A percentile compares a stretch with the other conserved stretches of the same genome.
Evolutionary conservation across 169 alveolate genomes (phyloP).

Genomic region (Plasmodium cynomolgi): DNA sequence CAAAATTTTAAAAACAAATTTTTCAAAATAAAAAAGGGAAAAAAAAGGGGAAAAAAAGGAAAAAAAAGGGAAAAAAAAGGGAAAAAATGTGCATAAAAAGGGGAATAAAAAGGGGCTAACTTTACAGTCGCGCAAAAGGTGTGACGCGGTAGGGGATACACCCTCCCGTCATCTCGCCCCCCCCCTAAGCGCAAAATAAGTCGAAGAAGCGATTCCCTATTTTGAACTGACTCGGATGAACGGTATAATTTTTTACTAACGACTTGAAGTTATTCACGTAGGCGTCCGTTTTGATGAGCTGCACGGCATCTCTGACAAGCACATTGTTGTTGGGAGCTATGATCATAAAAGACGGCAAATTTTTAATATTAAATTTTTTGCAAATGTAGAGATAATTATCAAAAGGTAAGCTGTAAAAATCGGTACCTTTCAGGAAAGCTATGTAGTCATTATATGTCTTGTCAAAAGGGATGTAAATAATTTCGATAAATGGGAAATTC

Average conservation of each 20-base stretch:
- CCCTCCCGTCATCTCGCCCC: not conserved
- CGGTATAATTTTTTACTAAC: constrained; percentile 24
- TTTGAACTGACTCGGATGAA: constrained; percentile 28
- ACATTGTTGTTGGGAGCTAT: constrained; percentile 44
- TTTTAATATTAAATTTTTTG: constrained; percentile 38
- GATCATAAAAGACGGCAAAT: constrained; percentile 52
- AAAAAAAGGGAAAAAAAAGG: not conserved
- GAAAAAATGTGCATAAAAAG: not conserved
- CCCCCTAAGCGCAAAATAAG: constrained; percentile 9
- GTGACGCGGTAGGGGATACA: not conserved
- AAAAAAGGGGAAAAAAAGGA: not conserved
- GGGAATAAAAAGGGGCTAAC: not conserved
- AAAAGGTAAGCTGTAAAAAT: constrained; percentile 61
- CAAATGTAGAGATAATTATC: constrained; percentile 59
- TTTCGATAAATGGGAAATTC: constrained; percentile 45
- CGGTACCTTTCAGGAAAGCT: constrained; percentile 30
- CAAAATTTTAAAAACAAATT: not conserved
- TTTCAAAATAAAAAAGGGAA: not conserved
- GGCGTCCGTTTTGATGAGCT: constrained; percentile 40
- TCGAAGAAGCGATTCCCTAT: constrained; percentile 40
- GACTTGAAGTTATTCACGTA: constrained; percentile 56
- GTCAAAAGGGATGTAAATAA: constrained; percentile 70
- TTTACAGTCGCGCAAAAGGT: not conserved
- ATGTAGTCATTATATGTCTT: constrained; percentile 53
- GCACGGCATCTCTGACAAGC: constrained; percentile 56